Conservation (phyloP, 192 early-diverging fungal species). For the Rhizoclosmatium globosum region DNA sequence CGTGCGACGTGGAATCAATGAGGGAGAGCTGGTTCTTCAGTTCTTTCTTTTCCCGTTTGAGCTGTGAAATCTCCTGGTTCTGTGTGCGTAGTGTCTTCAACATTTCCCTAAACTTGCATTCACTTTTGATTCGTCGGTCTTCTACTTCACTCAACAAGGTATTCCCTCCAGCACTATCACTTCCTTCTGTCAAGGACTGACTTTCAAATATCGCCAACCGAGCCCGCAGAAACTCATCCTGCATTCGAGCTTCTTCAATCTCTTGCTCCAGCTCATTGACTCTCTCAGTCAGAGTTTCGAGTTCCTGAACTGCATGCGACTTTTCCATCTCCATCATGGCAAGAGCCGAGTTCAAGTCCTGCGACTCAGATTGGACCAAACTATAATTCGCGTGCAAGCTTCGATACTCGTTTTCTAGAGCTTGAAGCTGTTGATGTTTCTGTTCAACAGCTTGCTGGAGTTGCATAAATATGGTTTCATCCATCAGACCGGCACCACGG, state of each 20-base stretch:
- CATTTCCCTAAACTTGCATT: constrained; percentile 13
- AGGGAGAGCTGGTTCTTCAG: constrained; percentile 18
- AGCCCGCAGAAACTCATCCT: constrained; percentile 23
- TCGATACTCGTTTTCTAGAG: constrained; percentile 13
- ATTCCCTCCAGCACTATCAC: constrained; percentile 14
- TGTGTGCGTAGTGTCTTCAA: not conserved
- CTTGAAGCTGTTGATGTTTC: constrained; percentile 1
- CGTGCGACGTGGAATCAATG: not conserved
- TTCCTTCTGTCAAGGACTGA: not conserved
- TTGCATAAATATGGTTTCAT: constrained; percentile 22
- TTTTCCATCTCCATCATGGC: constrained; percentile 9
- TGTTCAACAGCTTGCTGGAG: constrained; percentile 5
- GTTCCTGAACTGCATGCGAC: not conserved
- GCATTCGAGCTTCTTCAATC: constrained; percentile 27
- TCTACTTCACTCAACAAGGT: constrained; percentile 39
- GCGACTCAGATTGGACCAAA: not conserved
- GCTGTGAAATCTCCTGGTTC: constrained; percentile 8
- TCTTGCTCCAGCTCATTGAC: constrained; percentile 23
- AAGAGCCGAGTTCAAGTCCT: not conserved
- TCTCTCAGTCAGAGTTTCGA: not conserved
- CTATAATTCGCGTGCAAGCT: not conserved
- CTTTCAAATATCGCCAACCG: constrained; percentile 24
- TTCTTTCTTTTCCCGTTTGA: constrained; percentile 26
- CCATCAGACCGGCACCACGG: constrained; percentile 4
- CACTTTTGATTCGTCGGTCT: constrained; percentile 19